Percentiles rank a stretch among this genome's conserved stretches.
Conservation (phyloP, 169 alveolate species). For the Babesia ovata region DNA sequence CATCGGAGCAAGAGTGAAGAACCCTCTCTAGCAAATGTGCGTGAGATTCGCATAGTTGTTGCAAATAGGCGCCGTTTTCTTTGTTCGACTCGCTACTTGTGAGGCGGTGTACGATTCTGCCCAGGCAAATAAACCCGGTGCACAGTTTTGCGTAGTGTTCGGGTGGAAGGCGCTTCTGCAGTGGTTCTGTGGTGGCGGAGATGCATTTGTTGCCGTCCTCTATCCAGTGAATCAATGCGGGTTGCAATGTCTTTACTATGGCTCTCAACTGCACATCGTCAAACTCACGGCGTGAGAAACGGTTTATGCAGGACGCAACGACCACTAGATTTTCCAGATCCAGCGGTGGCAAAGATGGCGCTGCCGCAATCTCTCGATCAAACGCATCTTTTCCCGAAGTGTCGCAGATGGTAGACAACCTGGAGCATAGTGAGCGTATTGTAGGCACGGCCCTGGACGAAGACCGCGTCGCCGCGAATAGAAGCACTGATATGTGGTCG, state of each 20-base stretch:
- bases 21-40: background rate
- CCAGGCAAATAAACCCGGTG: slow-evolving; percentile 19
- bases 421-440: slow-evolving; percentile 23
- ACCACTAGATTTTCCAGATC: slow-evolving; percentile 16
- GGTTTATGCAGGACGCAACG: slow-evolving; percentile 10
- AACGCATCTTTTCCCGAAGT: background rate
- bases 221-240: slow-evolving; percentile 13
- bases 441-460: slow-evolving; percentile 11
- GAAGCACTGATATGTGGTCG: slow-evolving; percentile 21
- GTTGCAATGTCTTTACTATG: background rate
- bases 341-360: background rate
- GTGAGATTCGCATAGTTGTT: background rate
- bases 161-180: slow-evolving; percentile 5
- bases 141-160: slow-evolving; percentile 29
- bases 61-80: background rate
- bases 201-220: background rate
- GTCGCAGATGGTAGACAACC: slow-evolving; percentile 19
- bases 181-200: background rate
- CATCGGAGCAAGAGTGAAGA: background rate
- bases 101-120: background rate
- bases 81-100: background rate
- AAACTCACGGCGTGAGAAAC: slow-evolving; percentile 4
- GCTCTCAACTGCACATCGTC: slow-evolving; percentile 8
- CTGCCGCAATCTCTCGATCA: background rate
- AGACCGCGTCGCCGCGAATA: slow-evolving; percentile 7